phyloP scores from a whole-genome alignment of 2,329 filamentous ascomycete species.

The Dothideomycetes sp. region DNA sequence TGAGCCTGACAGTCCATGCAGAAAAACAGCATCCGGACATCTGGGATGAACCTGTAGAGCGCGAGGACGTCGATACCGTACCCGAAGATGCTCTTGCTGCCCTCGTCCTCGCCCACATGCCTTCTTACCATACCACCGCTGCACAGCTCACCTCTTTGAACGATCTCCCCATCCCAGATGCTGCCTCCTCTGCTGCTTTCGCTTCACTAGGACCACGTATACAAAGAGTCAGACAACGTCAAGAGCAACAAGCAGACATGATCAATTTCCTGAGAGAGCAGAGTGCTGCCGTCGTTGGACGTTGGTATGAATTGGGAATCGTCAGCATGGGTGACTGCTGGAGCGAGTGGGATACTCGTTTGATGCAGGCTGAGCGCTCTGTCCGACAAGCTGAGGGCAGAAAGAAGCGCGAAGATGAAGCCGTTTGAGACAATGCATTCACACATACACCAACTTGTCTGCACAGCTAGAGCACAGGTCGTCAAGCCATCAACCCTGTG shows the following conservation, averaged over 20 bases:
- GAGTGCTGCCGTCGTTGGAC: slow-evolving; percentile 43
- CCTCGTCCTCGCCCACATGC: slow-evolving; percentile 33
- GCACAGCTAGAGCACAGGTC: too few relatives aligned
- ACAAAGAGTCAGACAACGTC: slow-evolving; percentile 47
- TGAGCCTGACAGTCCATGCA: neutral
- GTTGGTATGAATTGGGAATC: slow-evolving; percentile 65
- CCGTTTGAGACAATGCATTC: slow-evolving; percentile 13
- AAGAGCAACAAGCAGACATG: slow-evolving; percentile 50
- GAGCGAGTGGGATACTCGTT: slow-evolving; percentile 58
- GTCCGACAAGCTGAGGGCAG: slow-evolving; percentile 52
- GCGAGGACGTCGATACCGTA: slow-evolving; percentile 10
- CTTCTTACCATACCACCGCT: slow-evolving; percentile 29
- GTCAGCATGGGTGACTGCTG: slow-evolving; percentile 58
- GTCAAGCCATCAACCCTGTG: too few relatives aligned
- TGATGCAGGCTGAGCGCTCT: slow-evolving; percentile 54
- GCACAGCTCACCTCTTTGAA: slow-evolving; percentile 33
- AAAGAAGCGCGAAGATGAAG: slow-evolving; percentile 42
- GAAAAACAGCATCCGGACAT: slow-evolving; percentile 29
- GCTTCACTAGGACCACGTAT: slow-evolving; percentile 51
- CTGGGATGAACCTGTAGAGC: slow-evolving; percentile 4
- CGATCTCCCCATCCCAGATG: slow-evolving; percentile 31
- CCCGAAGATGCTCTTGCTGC: slow-evolving; percentile 12
- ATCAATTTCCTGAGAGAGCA: slow-evolving; percentile 52
- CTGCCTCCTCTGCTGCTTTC: slow-evolving; percentile 39
- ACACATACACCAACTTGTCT: too few relatives aligned